Conservation (phyloP, 1,284 basidiomycete genomes). For the Ceratorhiza oryzae-sativae region DNA sequence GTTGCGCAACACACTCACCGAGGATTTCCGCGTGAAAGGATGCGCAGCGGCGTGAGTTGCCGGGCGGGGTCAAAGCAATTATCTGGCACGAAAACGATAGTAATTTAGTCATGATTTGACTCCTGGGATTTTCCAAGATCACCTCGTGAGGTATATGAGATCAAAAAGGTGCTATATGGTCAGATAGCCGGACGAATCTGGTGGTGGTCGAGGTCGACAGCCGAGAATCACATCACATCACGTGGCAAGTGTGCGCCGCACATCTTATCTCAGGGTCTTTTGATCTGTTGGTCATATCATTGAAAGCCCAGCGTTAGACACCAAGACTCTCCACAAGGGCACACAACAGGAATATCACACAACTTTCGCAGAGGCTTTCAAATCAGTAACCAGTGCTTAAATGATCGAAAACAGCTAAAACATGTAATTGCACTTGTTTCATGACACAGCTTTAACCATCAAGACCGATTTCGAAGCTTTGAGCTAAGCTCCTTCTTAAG, state of each 20-base stretch:
- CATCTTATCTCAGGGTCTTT: conserved; percentile 36
- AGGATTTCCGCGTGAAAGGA: conserved; percentile 36
- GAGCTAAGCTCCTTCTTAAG: too few species aligned
- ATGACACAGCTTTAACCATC: too few species aligned
- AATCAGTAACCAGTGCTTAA: too few species aligned
- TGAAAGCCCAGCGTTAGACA: too few species aligned
- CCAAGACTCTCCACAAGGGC: too few species aligned
- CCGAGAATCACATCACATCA: conserved; percentile 40
- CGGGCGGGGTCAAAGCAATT: conserved; percentile 15
- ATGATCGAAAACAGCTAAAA: too few species aligned
- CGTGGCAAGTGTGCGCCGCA: conserved; percentile 18
- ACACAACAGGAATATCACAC: too few species aligned
- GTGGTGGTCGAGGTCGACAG: conserved; percentile 37
- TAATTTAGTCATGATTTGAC: conserved; percentile 6
- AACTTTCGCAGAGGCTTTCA: too few species aligned
- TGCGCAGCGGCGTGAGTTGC: conserved; percentile 33
- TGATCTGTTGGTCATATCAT: too few species aligned
- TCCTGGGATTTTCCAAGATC: background rate
- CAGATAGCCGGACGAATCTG: background rate
- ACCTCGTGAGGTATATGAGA: background rate
- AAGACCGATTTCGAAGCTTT: too few species aligned
- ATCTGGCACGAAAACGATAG: conserved; percentile 7
- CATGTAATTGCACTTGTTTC: too few species aligned
- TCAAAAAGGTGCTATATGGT: background rate
- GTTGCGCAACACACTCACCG: background rate